These are phyloP conservation scores for Porpolomopsis calyptriformis DNA, from an alignment of 768 basidiomycete genomes.

Conservation along the genomic window DNA sequence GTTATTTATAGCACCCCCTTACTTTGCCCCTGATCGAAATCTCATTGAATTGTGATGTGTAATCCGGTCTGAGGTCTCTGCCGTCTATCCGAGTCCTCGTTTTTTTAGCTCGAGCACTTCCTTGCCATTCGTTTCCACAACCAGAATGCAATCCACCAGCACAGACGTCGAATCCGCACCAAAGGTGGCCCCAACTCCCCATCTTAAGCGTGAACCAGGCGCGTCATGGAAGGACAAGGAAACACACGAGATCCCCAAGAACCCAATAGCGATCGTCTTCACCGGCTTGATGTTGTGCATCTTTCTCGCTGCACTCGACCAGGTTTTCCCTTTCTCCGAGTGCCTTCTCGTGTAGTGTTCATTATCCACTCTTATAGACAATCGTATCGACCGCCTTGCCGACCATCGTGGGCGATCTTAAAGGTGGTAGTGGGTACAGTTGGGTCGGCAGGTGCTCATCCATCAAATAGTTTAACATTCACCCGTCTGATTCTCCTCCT, in stretches of 20 bases:
- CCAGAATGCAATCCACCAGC: neutral
- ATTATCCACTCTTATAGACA: slow-evolving; percentile 31
- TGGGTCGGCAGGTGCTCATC: slow-evolving; percentile 70
- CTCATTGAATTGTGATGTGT: too few relatives aligned
- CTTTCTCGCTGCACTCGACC: slow-evolving; percentile 50
- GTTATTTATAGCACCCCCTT: slow-evolving; percentile 8
- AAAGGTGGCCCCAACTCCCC: slow-evolving; percentile 4
- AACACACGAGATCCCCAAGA: slow-evolving; percentile 46
- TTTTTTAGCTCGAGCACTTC: too few relatives aligned
- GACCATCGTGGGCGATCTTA: slow-evolving; percentile 56
- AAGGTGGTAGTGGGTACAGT: slow-evolving; percentile 52
- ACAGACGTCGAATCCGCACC: neutral
- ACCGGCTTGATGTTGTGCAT: slow-evolving; percentile 34
- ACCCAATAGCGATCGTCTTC: slow-evolving; percentile 38
- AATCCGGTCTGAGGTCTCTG: too few relatives aligned
- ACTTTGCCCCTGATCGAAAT: too few relatives aligned
- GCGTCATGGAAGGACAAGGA: slow-evolving; percentile 47
- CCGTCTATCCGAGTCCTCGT: too few relatives aligned
- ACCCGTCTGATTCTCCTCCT: too few relatives aligned
- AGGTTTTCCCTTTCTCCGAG: slow-evolving; percentile 25
- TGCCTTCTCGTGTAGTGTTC: neutral
- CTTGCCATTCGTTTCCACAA: too few relatives aligned
- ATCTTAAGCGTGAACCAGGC: slow-evolving; percentile 17
- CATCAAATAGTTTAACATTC: too few relatives aligned
- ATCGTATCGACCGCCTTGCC: slow-evolving; percentile 70